phyloP scores from a whole-genome alignment of 257 asterid genomes.

The Rehmannia glutinosa region DNA sequence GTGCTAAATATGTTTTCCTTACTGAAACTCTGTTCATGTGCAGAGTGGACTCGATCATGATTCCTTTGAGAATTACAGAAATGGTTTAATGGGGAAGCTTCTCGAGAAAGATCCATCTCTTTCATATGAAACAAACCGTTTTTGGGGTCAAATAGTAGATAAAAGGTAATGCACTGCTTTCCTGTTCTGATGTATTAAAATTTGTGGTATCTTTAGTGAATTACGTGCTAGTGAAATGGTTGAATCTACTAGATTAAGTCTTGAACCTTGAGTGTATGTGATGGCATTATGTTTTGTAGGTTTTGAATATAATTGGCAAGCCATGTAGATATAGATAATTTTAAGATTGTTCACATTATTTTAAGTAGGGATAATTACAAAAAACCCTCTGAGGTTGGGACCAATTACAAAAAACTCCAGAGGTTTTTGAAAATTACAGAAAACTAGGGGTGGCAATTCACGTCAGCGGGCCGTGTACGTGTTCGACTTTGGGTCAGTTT shows the following conservation, averaged over 20 bases:
- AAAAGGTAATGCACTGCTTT: conserved; percentile 54
- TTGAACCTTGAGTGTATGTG: conserved; percentile 2
- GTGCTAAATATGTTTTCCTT: conserved; percentile 9
- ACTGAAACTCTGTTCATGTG: conserved; percentile 20
- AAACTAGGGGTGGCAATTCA: no score
- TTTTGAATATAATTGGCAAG: not conserved
- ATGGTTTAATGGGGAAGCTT: conserved; percentile 77
- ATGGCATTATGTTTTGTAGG: not conserved
- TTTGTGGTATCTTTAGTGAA: not conserved
- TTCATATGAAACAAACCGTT: conserved; percentile 70
- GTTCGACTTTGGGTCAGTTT: no score
- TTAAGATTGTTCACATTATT: no score
- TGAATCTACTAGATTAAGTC: not conserved
- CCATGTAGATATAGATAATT: no score
- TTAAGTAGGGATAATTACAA: no score
- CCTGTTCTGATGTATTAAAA: not conserved
- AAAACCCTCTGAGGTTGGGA: no score
- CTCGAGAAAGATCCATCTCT: conserved; percentile 98
- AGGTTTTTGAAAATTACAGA: no score
- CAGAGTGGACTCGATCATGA: conserved; percentile 74
- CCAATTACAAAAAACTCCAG: no score
- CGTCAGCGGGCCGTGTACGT: no score
- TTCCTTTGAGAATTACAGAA: conserved; percentile 72
- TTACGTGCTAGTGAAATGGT: conserved; percentile 1
- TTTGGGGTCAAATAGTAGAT: conserved; percentile 89